Base-by-base conservation (phyloP, 352 stramenopile genomes). In the Globisporangium alternatum region DNA sequence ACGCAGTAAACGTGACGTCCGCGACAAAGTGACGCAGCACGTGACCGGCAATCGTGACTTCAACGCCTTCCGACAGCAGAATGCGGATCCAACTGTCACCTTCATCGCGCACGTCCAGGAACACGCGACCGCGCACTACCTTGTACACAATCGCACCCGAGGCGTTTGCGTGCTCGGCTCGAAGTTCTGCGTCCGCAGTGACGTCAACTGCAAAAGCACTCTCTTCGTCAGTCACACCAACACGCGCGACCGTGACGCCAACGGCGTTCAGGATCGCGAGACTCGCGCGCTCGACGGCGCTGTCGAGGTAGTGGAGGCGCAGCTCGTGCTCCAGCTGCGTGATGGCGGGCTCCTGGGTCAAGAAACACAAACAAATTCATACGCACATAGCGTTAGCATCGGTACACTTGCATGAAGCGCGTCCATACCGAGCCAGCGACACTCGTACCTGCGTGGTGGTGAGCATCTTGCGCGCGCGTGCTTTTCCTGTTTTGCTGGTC, bases 31-130 rank as follows among this genome's bases (percentile, higher is more conserved):
- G 81, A 13, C 80, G 81, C 31, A 78, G 74, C 9, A 71, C 68
- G 3, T 48, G 19, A 31, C 41, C 28, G 2, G 53, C 48, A 21
- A 93, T 31, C 22, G 64, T 67, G 13, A 81, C 44, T 4, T 64
- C 63, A 54, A 83, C 70, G 53, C 74, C 80, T 6, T 74, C 65
- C 5, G 64, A 52, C n/a, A 93, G 63, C 21, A 68, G 54, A 52
- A 74, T 73, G 45, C 83, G 83, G 59, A 93, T 74, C 83, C 83
- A 93, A 54, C 74, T 81, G 57, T 93, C 77, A 17, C 76, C 83
- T 37, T 77, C 81, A 67, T 93, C 84, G 21, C 84, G 84, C 43
- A 89, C 76, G 70, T 91, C 79, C 57, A 93, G 54, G 30, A 78
- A 77, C 54, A 86, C 71, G 56, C 72, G 66, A 21, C 84, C 81